Base-by-base conservation (phyloP, 2,329 filamentous ascomycete genomes). In the Fusarium algeriense region DNA sequence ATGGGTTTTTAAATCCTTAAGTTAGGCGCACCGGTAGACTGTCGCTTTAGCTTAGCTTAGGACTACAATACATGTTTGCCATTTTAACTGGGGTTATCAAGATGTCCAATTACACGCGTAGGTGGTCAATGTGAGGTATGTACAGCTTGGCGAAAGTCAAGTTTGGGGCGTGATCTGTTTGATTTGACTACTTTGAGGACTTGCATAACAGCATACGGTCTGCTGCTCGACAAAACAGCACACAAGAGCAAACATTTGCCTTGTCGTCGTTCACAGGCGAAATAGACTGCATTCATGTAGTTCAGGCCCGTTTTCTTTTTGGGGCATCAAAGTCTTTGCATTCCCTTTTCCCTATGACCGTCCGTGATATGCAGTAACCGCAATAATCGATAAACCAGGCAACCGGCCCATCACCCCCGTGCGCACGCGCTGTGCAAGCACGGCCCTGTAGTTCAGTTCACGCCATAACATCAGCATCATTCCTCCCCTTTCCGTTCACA, bases 271-370 rank as follows among this genome's bases (percentile, higher is more conserved):
- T 69, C 67, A 69, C 69, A 44, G 56, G 28, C 38, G 10, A 52
- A 35, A n/a, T 58, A 41, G 54, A 43, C 50, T 64, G 44, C 43
- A 67, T 70, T 48, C 46, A 37, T 64, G 43, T 61, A 45, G 63
- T 75, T 73, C 65, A 75, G 71, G 69, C 71, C 69, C 71, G 41
- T 74, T 69, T 71, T 67, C 63, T 62, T 67, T 70, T 65, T 59
- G 75, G 76, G 78, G 76, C 76, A 77, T 80, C 76, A 78, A 75
- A 79, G 73, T 78, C 73, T 80, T 79, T 80, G 79, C 77, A 78
- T 82, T 80, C 79, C 79, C 80, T 84, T 81, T 84, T 83, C 83
- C 83, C 80, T 83, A 81, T 81, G 81, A 82, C 83, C 79, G 77
- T 81, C 78, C 83, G 80, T 83, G 81, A 82, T 79, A 84, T 84